Evolutionary conservation across 345 rosid species (phyloP).

Genomic region (Punica granatum): DNA sequence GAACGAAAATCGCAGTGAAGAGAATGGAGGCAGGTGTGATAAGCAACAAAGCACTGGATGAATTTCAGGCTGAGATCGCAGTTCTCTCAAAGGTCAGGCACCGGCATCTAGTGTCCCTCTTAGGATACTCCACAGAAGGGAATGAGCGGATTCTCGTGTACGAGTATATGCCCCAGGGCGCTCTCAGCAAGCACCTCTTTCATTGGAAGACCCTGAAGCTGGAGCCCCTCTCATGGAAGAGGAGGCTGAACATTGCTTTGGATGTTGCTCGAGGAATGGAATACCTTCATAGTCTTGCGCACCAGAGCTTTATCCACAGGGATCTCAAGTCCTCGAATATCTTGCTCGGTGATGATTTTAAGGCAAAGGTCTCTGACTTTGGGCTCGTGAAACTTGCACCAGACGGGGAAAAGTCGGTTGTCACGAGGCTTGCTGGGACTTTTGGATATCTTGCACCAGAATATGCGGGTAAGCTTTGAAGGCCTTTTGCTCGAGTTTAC

Average conservation of each 20-base stretch:
- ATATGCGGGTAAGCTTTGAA: conserved; percentile 55
- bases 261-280: conserved; percentile 84
- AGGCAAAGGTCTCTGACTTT: conserved; percentile 73
- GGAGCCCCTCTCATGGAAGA: conserved; percentile 72
- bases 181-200: conserved; percentile 68
- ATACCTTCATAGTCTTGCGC: conserved; percentile 67
- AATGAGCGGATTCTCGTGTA: conserved; percentile 63
- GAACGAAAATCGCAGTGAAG: conserved; percentile 70
- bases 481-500: neutral
- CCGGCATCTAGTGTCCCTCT: conserved; percentile 63
- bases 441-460: conserved; percentile 87
- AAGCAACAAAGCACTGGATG: conserved; percentile 50
- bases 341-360: conserved; percentile 61
- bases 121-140: conserved; percentile 65
- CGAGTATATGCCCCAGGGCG: conserved; percentile 77
- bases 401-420: conserved; percentile 51
- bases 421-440: conserved; percentile 70
- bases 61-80: conserved; percentile 66
- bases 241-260: conserved; percentile 56
- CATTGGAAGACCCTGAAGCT: conserved; percentile 55
- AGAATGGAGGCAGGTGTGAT: conserved; percentile 68
- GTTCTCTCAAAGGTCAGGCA: conserved; percentile 75
- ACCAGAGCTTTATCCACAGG: conserved; percentile 66
- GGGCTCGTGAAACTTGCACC: conserved; percentile 82
- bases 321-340: conserved; percentile 77